Percentiles rank a stretch among this genome's conserved stretches.
These are phyloP conservation scores for Ramularia endophylla DNA, from an alignment of 2,329 filamentous ascomycete species.

Conservation along the genomic window DNA sequence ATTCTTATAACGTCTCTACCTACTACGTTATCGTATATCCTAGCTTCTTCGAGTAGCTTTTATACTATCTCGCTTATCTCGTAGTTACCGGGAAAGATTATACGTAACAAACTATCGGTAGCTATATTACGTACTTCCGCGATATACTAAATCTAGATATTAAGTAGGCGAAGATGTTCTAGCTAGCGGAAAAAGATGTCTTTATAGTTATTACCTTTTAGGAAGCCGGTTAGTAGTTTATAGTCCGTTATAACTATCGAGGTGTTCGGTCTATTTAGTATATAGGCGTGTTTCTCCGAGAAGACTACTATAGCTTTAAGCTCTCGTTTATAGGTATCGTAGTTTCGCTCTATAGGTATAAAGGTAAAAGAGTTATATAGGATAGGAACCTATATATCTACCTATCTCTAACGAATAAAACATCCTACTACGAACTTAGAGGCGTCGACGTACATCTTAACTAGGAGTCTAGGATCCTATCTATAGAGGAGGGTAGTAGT, in stretches of 20 bases:
- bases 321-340: conserved; percentile 6
- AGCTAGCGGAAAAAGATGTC: neutral
- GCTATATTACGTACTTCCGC: neutral
- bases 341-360: too few species aligned
- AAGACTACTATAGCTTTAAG: conserved; percentile 6
- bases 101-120: neutral
- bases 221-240: conserved; percentile 5
- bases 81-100: neutral
- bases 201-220: too few species aligned
- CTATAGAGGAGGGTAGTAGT: neutral
- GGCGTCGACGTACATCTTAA: conserved; percentile 3
- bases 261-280: too few species aligned
- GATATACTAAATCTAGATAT: neutral
- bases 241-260: conserved; percentile 4
- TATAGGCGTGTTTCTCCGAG: too few species aligned
- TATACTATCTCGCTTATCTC: neutral
- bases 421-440: neutral
- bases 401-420: neutral
- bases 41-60: neutral
- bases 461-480: conserved; percentile 1
- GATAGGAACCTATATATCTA: neutral
- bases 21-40: too few species aligned
- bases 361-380: conserved; percentile 6
- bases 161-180: neutral
- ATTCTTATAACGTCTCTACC: too few species aligned